Conservation (phyloP, 2,329 filamentous ascomycete genomes). For the Exophiala oligosperma region DNA sequence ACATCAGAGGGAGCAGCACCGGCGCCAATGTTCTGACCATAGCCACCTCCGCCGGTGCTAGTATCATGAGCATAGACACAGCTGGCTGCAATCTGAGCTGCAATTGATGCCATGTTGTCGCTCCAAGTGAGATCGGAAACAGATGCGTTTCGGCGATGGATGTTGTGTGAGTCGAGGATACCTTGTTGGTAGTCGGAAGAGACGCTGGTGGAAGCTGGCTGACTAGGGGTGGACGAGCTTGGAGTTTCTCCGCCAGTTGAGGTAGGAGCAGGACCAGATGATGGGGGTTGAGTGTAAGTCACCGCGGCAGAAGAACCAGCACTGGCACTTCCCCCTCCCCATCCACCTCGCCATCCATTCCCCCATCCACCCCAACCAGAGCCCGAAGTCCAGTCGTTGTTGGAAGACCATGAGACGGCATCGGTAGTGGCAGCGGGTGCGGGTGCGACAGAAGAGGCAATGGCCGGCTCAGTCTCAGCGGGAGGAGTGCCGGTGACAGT, state of each 20-base stretch:
- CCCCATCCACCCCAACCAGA: background rate
- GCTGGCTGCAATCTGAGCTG: constrained; percentile 60
- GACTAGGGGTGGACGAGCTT: constrained; percentile 5
- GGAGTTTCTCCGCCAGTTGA: constrained; percentile 17
- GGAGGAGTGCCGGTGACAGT: constrained; percentile 34
- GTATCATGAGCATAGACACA: constrained; percentile 77
- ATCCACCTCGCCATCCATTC: background rate
- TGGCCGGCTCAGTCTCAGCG: constrained; percentile 1
- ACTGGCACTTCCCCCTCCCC: constrained; percentile 3
- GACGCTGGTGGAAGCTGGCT: constrained; percentile 6
- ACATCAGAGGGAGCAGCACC: constrained; percentile 59
- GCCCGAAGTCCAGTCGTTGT: background rate
- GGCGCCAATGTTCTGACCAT: constrained; percentile 91
- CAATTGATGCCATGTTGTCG: constrained; percentile 61
- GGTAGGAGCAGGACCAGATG: constrained; percentile 15
- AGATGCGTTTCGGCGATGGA: constrained; percentile 81
- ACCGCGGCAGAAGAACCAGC: constrained; percentile 2
- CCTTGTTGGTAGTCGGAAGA: constrained; percentile 35
- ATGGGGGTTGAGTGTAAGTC: background rate
- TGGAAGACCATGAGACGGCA: constrained; percentile 1
- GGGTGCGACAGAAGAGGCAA: constrained; percentile 2
- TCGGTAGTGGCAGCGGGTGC: constrained; percentile 9
- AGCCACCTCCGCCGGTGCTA: constrained; percentile 67
- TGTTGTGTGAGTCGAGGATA: constrained; percentile 74
- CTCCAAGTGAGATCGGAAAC: constrained; percentile 67